Evolutionary conservation across 2,329 filamentous ascomycete species (phyloP).

Genomic region (Sclerotinia borealis): DNA sequence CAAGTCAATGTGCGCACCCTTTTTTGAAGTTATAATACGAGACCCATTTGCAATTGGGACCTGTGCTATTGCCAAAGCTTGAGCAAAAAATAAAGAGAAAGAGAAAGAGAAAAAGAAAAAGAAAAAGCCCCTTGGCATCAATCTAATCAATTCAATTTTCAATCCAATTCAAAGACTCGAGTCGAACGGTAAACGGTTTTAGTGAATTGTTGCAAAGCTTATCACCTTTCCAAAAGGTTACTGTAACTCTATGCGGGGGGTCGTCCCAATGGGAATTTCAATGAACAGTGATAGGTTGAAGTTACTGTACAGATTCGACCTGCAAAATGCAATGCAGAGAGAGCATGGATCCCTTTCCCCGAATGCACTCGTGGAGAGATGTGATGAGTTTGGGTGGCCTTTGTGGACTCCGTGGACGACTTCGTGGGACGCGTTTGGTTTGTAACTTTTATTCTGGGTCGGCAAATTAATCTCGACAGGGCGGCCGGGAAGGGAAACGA

Average conservation of each 20-base stretch:
- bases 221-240: neutral
- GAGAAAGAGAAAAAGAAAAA: neutral
- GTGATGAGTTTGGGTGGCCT: neutral
- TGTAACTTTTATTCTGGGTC: constrained; percentile 2
- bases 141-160: neutral
- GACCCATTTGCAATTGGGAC: neutral
- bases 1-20: constrained; percentile 1
- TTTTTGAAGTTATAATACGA: neutral
- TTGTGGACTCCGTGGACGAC: neutral
- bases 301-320: neutral
- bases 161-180: neutral
- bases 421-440: constrained; percentile 1
- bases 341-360: constrained; percentile 4
- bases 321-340: constrained; percentile 10
- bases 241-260: neutral
- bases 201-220: neutral
- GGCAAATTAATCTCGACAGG: constrained; percentile 10
- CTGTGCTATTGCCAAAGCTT: neutral
- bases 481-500: neutral
- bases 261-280: neutral
- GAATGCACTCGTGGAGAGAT: constrained; percentile 4
- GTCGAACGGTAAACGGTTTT: neutral
- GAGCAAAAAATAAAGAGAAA: neutral
- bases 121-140: neutral
- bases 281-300: constrained; percentile 1